Conservation (phyloP, 225 moss, liverwort and hornwort species). For the Asterella californica region DNA sequence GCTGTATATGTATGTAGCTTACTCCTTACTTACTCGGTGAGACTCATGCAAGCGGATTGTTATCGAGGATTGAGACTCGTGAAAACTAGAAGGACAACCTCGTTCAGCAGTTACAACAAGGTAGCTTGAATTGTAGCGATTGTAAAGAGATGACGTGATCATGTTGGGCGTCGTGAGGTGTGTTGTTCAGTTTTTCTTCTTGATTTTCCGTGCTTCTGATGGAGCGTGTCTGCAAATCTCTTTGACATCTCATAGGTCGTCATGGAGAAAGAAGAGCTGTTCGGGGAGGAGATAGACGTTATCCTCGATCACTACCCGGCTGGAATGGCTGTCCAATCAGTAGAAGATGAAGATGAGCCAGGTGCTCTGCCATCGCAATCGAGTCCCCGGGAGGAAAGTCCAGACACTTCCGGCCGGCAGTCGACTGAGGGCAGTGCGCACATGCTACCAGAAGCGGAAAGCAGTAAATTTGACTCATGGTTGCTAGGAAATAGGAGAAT, state of each 20-base stretch:
- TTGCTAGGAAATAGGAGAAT: constrained; percentile 29
- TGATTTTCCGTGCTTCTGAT: neutral
- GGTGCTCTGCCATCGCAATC: constrained; percentile 54
- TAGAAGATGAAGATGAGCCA: constrained; percentile 85
- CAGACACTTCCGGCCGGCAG: constrained; percentile 23
- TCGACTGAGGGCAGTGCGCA: constrained; percentile 6
- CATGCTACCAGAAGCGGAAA: constrained; percentile 23
- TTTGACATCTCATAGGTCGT: constrained; percentile 47
- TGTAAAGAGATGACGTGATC: neutral
- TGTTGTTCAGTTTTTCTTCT: too few species aligned
- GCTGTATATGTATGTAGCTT: constrained; percentile 50
- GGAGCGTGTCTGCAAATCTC: neutral
- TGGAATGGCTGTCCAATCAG: constrained; percentile 63
- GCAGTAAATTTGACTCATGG: constrained; percentile 35
- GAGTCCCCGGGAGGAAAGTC: constrained; percentile 2
- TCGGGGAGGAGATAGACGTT: constrained; percentile 84
- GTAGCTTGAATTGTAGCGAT: too few species aligned
- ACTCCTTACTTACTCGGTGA: too few species aligned
- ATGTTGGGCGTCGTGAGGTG: neutral
- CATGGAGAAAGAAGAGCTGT: constrained; percentile 95
- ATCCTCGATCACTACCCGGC: constrained; percentile 85
- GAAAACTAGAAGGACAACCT: neutral
- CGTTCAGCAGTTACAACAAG: neutral
- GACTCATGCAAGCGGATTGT: neutral
- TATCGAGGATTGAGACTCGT: neutral